A percentile compares a stretch with the other conserved stretches of the same genome.
Conservation (phyloP, 805 yeast species). For the Metschnikowia orientalis region DNA sequence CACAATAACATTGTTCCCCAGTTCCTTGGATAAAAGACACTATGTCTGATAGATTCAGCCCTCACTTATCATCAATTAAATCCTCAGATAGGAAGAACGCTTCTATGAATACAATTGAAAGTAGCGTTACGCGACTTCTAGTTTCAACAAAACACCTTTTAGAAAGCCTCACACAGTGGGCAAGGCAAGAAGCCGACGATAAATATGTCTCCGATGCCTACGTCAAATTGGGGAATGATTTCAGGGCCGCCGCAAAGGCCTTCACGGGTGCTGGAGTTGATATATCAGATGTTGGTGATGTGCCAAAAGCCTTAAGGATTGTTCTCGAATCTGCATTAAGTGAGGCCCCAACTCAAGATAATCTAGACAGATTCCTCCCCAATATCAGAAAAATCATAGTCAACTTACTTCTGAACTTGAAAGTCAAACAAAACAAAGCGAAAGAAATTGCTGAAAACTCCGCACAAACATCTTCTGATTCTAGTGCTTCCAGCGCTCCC, state of each 20-base stretch:
- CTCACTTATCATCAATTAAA: not conserved
- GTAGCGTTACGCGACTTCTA: constrained; percentile 71
- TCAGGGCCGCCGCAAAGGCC: constrained; percentile 77
- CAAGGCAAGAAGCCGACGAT: constrained; percentile 72
- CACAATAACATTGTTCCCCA: constrained; percentile 7
- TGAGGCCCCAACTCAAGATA: constrained; percentile 78
- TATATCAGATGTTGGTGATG: constrained; percentile 81
- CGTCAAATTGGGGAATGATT: constrained; percentile 90
- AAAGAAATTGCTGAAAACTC: constrained; percentile 31
- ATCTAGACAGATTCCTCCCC: constrained; percentile 76
- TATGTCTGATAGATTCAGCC: constrained; percentile 4
- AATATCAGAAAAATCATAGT: constrained; percentile 82
- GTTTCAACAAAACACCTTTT: constrained; percentile 85
- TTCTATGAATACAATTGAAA: constrained; percentile 56
- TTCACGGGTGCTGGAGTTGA: constrained; percentile 77
- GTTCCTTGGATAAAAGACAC: too few relatives aligned
- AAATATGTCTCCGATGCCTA: constrained; percentile 84
- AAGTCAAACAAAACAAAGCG: constrained; percentile 66
- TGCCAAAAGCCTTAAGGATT: constrained; percentile 73
- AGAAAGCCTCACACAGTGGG: constrained; percentile 90
- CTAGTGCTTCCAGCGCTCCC: not conserved
- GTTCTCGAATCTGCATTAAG: constrained; percentile 84
- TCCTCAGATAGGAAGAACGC: constrained; percentile 9
- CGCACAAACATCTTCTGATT: not conserved
- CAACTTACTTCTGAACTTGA: constrained; percentile 69